Conservation (phyloP, 306 rosid species). For the Medicago arabica region DNA sequence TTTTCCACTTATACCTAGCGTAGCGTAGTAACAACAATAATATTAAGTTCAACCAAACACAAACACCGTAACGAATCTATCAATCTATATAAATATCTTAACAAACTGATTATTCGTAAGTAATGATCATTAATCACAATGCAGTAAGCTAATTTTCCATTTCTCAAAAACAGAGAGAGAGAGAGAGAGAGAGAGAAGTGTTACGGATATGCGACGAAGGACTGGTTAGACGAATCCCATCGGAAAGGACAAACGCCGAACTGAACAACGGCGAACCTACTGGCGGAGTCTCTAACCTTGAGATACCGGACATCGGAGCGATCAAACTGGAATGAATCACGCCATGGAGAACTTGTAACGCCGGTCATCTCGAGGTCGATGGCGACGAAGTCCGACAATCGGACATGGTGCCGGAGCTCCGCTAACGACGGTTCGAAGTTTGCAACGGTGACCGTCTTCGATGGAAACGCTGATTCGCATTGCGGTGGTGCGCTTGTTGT, state of each 20-base stretch:
- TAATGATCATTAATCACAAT: neutral
- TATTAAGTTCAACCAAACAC: neutral
- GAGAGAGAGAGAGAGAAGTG: neutral
- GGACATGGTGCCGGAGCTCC: conserved; percentile 73
- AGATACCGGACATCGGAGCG: conserved; percentile 87
- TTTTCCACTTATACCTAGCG: neutral
- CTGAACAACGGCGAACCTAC: conserved; percentile 86
- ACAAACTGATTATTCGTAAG: neutral
- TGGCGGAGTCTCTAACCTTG: conserved; percentile 87
- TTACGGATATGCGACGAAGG: conserved; percentile 85
- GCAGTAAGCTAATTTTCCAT: neutral
- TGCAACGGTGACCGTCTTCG: conserved; percentile 73
- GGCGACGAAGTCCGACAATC: conserved; percentile 84
- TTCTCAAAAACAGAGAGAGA: conserved; percentile 1
- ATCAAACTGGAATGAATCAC: conserved; percentile 79
- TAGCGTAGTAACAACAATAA: neutral
- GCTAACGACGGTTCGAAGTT: conserved; percentile 74
- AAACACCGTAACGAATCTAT: neutral
- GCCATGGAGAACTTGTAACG: conserved; percentile 93
- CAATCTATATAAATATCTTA: too few relatives aligned
- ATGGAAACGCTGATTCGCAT: conserved; percentile 54
- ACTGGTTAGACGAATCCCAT: conserved; percentile 67
- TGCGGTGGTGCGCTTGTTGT: conserved; percentile 35
- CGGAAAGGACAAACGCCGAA: conserved; percentile 95
- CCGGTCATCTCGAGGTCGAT: conserved; percentile 98